Percentiles rank a stretch among this genome's conserved stretches.
These are phyloP conservation scores for Leishmania major DNA, from an alignment of 208 protist species.

Conservation along the genomic window DNA sequence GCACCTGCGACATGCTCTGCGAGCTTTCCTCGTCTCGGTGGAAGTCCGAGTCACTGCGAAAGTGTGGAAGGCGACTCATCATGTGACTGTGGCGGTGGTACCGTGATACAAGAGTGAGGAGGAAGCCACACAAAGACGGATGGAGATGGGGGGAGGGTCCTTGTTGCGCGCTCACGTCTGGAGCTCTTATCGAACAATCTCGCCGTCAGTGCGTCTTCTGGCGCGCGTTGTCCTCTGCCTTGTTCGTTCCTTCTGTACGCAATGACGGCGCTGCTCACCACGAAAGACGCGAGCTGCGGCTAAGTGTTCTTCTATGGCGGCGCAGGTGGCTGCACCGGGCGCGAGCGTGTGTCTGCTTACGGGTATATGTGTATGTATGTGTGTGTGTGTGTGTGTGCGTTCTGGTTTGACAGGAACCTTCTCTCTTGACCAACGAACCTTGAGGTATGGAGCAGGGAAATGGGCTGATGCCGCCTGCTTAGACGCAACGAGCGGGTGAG, in stretches of 20 bases:
- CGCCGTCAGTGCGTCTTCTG: not conserved
- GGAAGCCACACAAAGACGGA: not conserved
- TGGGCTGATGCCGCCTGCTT: not conserved
- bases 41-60: slow-evolving; percentile 16
- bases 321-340: not conserved
- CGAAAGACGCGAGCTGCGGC: not conserved
- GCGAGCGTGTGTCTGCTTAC: not conserved
- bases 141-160: not conserved
- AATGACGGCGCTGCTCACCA: not conserved
- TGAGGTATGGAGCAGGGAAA: not conserved
- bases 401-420: not conserved
- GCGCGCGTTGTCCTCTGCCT: no score
- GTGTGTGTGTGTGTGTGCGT: not conserved
- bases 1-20: slow-evolving; percentile 44
- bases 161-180: not conserved
- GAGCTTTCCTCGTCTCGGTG: slow-evolving; percentile 30
- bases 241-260: not conserved
- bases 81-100: not conserved
- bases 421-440: not conserved
- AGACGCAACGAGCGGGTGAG: not conserved
- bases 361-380: not conserved
- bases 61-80: slow-evolving; percentile 18
- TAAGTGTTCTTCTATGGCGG: not conserved
- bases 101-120: not conserved
- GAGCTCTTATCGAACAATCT: not conserved